phyloP scores from a whole-genome alignment of 2,329 filamentous ascomycete species.

The Trichoderma harzianum region DNA sequence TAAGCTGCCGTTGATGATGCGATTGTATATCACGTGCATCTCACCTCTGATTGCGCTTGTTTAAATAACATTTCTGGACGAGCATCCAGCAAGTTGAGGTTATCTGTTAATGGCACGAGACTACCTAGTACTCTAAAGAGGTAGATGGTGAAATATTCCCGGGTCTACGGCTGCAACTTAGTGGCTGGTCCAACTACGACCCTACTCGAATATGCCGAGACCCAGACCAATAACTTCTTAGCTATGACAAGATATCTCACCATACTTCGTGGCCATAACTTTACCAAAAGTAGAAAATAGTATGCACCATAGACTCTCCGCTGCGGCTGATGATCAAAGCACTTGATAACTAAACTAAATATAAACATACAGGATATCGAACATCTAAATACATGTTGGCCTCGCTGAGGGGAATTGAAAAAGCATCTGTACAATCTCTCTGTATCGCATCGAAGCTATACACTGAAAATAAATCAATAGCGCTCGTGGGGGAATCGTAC shows the following conservation, averaged over 20 bases:
- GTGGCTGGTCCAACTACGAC: background rate
- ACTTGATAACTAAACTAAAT: background rate
- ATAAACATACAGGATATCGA: background rate
- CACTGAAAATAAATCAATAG: background rate
- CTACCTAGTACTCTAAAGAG: no score
- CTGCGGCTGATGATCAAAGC: background rate
- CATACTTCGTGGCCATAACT: background rate
- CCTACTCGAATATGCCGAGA: background rate
- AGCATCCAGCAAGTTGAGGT: no score
- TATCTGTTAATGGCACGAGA: no score
- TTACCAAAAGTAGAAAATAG: background rate
- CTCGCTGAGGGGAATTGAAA: background rate
- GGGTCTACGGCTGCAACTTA: background rate
- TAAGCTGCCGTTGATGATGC: background rate
- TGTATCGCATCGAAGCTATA: background rate
- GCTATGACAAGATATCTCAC: background rate
- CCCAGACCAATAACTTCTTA: background rate
- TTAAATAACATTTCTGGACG: background rate
- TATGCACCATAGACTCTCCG: background rate
- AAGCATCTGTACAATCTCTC: background rate
- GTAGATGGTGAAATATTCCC: no score
- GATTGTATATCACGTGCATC: background rate
- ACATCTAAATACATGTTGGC: background rate
- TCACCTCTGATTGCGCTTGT: background rate
- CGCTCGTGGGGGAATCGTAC: background rate